Percentiles rank a stretch among this genome's conserved stretches.
Evolutionary conservation across 257 asterid species (phyloP).

Genomic region (Solanum infundibuliforme): DNA sequence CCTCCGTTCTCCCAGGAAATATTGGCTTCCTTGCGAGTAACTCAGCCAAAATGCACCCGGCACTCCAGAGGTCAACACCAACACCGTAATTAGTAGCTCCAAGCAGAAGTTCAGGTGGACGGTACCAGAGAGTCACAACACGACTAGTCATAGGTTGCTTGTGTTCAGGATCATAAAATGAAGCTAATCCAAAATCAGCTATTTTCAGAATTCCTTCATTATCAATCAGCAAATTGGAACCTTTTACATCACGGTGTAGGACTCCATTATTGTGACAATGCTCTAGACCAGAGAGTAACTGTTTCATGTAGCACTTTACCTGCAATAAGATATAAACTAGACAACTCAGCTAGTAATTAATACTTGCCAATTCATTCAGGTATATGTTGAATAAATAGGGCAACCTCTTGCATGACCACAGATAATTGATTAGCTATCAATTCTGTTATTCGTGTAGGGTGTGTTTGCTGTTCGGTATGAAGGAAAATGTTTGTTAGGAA

Average conservation of each 20-base stretch:
- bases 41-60: conserved; percentile 91
- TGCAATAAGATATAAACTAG: conserved; percentile 17
- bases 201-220: conserved; percentile 64
- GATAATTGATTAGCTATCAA: background rate
- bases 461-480: background rate
- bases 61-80: conserved; percentile 96
- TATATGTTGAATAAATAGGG: background rate
- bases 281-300: conserved; percentile 78
- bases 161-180: conserved; percentile 48
- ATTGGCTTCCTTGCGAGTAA: conserved; percentile 80
- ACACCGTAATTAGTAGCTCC: conserved; percentile 73
- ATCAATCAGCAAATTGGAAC: conserved; percentile 79
- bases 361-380: background rate
- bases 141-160: conserved; percentile 84
- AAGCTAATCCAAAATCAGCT: conserved; percentile 91
- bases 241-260: conserved; percentile 84
- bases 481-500: background rate
- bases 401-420: background rate
- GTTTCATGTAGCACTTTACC: conserved; percentile 86
- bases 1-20: conserved; percentile 94
- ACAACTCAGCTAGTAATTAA: background rate
- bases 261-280: conserved; percentile 92
- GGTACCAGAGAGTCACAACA: conserved; percentile 94
- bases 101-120: conserved; percentile 86
- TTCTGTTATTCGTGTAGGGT: background rate